phyloP scores from a whole-genome alignment of 1,139 yeast species.

The Nadsonia commutata region DNA sequence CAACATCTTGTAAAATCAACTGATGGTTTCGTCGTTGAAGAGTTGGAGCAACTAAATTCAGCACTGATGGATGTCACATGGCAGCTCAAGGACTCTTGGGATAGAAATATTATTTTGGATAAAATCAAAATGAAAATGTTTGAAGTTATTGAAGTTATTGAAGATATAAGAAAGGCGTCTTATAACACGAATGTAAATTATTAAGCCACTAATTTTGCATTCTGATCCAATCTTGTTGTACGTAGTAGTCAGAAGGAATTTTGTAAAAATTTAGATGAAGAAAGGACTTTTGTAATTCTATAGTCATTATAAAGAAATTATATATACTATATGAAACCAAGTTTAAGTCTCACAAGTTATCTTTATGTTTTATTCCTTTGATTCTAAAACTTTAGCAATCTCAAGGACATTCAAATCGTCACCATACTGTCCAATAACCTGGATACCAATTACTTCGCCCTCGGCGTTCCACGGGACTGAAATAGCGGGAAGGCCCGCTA shows the following conservation, averaged over 20 bases:
- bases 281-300: no score
- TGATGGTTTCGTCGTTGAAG: slow-evolving; percentile 43
- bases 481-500: slow-evolving; percentile 83
- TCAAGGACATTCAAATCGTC: slow-evolving; percentile 52
- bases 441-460: slow-evolving; percentile 42
- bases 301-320: slow-evolving; percentile 3
- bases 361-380: neutral
- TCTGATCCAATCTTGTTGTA: no score
- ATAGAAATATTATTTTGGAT: slow-evolving; percentile 31
- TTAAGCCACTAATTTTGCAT: no score
- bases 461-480: slow-evolving; percentile 43
- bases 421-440: slow-evolving; percentile 76
- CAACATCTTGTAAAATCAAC: slow-evolving; percentile 28
- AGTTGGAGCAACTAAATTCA: slow-evolving; percentile 61
- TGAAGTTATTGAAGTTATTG: neutral
- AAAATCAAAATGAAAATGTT: slow-evolving; percentile 7
- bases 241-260: no score
- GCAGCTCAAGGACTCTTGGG: slow-evolving; percentile 53
- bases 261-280: no score
- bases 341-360: neutral
- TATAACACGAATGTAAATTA: no score
- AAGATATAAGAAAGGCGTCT: neutral
- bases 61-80: slow-evolving; percentile 61
- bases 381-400: slow-evolving; percentile 20
- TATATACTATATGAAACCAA: slow-evolving; percentile 3